Evolutionary conservation across 2,329 filamentous ascomycete species (phyloP), one percentile per base, ranked within the genome.

Genomic region (Diplodia scrobiculata): DNA sequence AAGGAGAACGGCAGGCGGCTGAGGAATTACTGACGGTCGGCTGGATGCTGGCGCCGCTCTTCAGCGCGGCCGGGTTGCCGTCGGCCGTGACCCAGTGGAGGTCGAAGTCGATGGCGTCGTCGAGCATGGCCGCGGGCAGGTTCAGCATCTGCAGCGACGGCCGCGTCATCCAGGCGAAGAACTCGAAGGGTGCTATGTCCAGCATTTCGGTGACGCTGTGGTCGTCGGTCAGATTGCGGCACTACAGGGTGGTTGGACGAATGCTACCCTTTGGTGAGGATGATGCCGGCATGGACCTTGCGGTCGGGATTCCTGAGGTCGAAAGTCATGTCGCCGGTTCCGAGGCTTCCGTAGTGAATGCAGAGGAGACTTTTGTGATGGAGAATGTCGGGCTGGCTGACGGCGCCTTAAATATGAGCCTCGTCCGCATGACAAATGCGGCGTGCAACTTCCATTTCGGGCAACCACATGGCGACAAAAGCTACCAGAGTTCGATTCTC

Each of bases 1-100:
- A 21, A 21, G 21, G 21, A 2, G 21, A 21, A 21, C 21, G 21
- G 21, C 1, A 21, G n/a, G n/a, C n/a, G n/a, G n/a, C n/a, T n/a
- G n/a, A 21, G 11, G 52, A 13, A n/a, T 9, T 5, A 21, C 66
- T 38, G 34, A 71, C 71, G 11, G 70, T 72, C 2, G 70, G 67
- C 53, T 67, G 45, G 14, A 72, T 25, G 13, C 27, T 70, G 2
- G 70, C 68, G 41, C 69, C 68, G 25, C 66, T 41, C 1, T 69
- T 70, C 68, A 71, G n/a, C 10, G 63, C 59, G 9, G 51, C 70
- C 7, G 68, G 58, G 5, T 64, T 52, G 1, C 71, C 71, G 29
- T 68, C 66, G 65, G 75, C 71, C 53, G 69, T 75, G 63, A 76
- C 69, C 74, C 73, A 76, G 67, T 75, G 72, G 62, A 72, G 71